A percentile compares a stretch with the other conserved stretches of the same genome.
Evolutionary conservation across 2,329 filamentous ascomycete genomes (phyloP).

Genomic region (Dryadomyces quercus-mongolicae): DNA sequence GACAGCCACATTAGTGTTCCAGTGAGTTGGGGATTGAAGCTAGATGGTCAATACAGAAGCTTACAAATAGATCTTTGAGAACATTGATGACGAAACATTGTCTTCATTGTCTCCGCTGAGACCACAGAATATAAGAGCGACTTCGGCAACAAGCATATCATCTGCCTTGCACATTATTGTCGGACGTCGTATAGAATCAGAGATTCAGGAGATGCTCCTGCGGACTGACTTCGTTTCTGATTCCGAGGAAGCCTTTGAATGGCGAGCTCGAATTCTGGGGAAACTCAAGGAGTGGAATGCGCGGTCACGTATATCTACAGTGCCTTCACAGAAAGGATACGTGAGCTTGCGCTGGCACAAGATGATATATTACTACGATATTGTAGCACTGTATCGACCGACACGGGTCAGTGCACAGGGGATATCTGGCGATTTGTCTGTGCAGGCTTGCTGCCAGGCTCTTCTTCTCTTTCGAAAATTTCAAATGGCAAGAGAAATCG

Average conservation of each 20-base stretch:
- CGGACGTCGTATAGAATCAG: slow-evolving; percentile 17
- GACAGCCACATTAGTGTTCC: slow-evolving; percentile 18
- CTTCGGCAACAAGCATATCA: slow-evolving; percentile 14
- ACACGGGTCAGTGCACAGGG: slow-evolving; percentile 13
- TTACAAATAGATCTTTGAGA: slow-evolving; percentile 9
- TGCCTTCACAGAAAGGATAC: slow-evolving; percentile 10
- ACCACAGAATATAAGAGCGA: neutral
- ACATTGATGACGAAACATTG: slow-evolving; percentile 15
- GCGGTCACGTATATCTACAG: slow-evolving; percentile 13
- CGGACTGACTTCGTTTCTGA: slow-evolving; percentile 14
- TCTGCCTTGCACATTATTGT: slow-evolving; percentile 17
- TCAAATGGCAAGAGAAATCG: slow-evolving; percentile 16
- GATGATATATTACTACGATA: slow-evolving; percentile 19
- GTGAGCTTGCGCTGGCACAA: slow-evolving; percentile 16
- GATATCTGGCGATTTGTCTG: slow-evolving; percentile 16
- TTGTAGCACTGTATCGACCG: slow-evolving; percentile 17
- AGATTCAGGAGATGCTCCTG: slow-evolving; percentile 16
- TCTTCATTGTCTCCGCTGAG: neutral
- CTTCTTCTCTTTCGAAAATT: slow-evolving; percentile 18
- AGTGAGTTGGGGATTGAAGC: neutral
- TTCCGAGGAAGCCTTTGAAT: slow-evolving; percentile 11
- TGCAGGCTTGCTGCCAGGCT: slow-evolving; percentile 17
- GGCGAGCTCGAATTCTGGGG: slow-evolving; percentile 15
- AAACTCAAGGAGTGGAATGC: slow-evolving; percentile 14
- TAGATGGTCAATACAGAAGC: too few relatives aligned